These are phyloP conservation scores for Hypoxylon cercidicola DNA, from an alignment of 495 filamentous ascomycete species.

Conservation along the genomic window DNA sequence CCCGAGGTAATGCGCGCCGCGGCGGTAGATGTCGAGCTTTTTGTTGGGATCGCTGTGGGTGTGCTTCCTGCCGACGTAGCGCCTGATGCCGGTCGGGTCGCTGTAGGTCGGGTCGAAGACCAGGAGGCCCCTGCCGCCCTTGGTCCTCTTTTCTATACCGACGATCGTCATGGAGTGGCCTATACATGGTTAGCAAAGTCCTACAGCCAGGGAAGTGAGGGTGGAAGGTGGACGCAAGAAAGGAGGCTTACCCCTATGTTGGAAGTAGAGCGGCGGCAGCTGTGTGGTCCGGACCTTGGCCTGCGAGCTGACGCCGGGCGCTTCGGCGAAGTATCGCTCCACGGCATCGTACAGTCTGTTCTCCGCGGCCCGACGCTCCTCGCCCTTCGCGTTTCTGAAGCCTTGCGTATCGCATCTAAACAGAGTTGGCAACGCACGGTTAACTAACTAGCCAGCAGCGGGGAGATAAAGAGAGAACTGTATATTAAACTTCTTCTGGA, in stretches of 20 bases:
- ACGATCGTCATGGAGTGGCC: constrained; percentile 95
- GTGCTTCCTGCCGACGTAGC: constrained; percentile 60
- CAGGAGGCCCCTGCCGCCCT: constrained; percentile 76
- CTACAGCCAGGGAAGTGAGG: neutral
- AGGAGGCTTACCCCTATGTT: constrained; percentile 71
- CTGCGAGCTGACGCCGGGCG: constrained; percentile 48
- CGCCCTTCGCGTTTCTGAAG: constrained; percentile 48
- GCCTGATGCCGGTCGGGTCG: constrained; percentile 70
- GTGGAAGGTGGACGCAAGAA: neutral
- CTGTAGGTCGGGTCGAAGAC: constrained; percentile 92
- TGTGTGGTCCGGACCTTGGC: constrained; percentile 72
- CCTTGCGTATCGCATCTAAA: constrained; percentile 53
- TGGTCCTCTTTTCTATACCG: constrained; percentile 75
- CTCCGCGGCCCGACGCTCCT: constrained; percentile 43
- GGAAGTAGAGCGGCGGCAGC: constrained; percentile 88
- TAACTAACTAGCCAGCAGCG: neutral
- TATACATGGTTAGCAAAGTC: neutral
- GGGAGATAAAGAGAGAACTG: neutral
- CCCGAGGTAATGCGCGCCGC: constrained; percentile 71
- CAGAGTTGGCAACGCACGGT: neutral
- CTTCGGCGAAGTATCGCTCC: constrained; percentile 75
- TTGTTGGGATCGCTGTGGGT: constrained; percentile 61
- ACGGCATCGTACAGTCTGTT: constrained; percentile 69
- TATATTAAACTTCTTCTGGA: neutral
- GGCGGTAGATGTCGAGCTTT: constrained; percentile 75